phyloP scores from a whole-genome alignment of 805 yeast species.

The Cyberlindnera amylophila region DNA sequence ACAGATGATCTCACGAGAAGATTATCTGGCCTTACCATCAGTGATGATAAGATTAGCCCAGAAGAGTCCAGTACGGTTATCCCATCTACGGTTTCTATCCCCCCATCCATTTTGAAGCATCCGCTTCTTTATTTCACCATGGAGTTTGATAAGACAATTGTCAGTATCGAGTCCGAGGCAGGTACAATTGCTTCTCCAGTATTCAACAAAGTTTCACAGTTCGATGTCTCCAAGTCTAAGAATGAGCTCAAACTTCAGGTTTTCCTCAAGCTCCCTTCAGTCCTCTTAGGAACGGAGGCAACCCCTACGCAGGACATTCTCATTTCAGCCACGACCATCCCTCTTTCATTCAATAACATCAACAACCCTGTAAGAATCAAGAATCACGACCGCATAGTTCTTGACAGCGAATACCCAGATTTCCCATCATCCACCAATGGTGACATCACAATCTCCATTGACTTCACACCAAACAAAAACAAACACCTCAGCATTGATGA shows the following conservation, averaged over 20 bases:
- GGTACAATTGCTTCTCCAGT: slow-evolving; percentile 76
- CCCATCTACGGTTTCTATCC: slow-evolving; percentile 53
- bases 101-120: slow-evolving; percentile 51
- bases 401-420: slow-evolving; percentile 31
- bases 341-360: slow-evolving; percentile 49
- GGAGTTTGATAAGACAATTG: slow-evolving; percentile 93
- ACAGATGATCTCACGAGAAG: slow-evolving; percentile 18
- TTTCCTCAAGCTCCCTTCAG: slow-evolving; percentile 72
- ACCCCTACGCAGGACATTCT: slow-evolving; percentile 54
- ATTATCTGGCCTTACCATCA: slow-evolving; percentile 16
- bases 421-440: slow-evolving; percentile 33
- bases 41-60: slow-evolving; percentile 25
- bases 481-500: slow-evolving; percentile 82
- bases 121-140: slow-evolving; percentile 80
- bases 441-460: slow-evolving; percentile 58
- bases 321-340: slow-evolving; percentile 66
- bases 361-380: slow-evolving; percentile 53
- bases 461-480: slow-evolving; percentile 62
- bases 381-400: slow-evolving; percentile 57
- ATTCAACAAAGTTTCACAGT: slow-evolving; percentile 86
- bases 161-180: slow-evolving; percentile 79
- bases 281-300: slow-evolving; percentile 38
- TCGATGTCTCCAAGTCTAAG: slow-evolving; percentile 70
- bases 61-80: slow-evolving; percentile 28
- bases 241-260: slow-evolving; percentile 71